A percentile compares a stretch with the other conserved stretches of the same genome.
These are phyloP conservation scores for Psilocybe azurescens DNA, from an alignment of 768 basidiomycete species.

Conservation along the genomic window DNA sequence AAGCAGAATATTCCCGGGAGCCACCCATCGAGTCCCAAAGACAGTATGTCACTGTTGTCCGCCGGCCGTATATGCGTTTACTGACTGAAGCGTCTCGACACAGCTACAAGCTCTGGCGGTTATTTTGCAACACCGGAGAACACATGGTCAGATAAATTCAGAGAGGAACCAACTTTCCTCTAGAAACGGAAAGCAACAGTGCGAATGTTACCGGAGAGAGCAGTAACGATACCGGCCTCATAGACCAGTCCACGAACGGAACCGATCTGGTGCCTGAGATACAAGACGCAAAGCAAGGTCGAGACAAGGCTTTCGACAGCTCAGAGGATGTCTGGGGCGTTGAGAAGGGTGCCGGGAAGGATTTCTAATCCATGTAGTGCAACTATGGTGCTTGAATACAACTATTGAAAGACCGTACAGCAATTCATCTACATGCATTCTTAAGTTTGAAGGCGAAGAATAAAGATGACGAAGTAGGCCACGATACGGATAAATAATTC, in stretches of 20 bases:
- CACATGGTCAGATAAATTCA: constrained; percentile 19
- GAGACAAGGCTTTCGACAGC: constrained; percentile 7
- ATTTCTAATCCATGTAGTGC: constrained; percentile 11
- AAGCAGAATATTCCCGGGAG: constrained; percentile 11
- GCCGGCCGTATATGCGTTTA: too few species aligned
- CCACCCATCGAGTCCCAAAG: constrained; percentile 11
- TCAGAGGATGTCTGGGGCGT: constrained; percentile 22
- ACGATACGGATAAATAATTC: too few species aligned
- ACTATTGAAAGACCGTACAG: too few species aligned
- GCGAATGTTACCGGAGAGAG: not conserved
- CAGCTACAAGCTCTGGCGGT: constrained; percentile 22
- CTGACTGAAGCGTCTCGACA: too few species aligned
- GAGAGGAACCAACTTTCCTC: constrained; percentile 14
- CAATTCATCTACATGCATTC: too few species aligned
- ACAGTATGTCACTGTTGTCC: constrained; percentile 3
- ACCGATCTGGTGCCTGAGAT: constrained; percentile 16
- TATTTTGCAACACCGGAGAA: constrained; percentile 17
- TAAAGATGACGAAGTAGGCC: too few species aligned
- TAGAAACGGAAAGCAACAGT: not conserved
- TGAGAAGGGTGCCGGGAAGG: constrained; percentile 25
- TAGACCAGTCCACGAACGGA: constrained; percentile 22
- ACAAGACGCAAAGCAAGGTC: constrained; percentile 22
- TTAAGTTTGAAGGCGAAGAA: too few species aligned
- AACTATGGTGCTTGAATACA: too few species aligned
- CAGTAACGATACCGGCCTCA: constrained; percentile 15